phyloP scores from a whole-genome alignment of 257 asterid genomes.

The Gynochthodes officinalis region DNA sequence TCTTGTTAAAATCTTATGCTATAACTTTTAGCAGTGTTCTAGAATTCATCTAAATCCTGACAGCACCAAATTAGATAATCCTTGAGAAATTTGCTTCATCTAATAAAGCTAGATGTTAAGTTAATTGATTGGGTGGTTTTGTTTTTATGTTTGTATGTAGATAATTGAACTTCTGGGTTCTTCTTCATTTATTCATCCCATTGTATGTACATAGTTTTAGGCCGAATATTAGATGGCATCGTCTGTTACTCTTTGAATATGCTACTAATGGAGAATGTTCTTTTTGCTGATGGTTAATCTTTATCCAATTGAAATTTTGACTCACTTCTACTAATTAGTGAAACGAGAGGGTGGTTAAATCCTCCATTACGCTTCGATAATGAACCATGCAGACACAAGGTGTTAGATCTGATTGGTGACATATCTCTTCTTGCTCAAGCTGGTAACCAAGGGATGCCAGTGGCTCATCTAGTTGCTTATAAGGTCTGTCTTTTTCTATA shows the following conservation, averaged over 20 bases:
- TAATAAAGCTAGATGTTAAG: not conserved
- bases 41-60: not conserved
- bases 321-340: conserved; percentile 36
- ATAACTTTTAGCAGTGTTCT: not conserved
- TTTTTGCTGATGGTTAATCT: not conserved
- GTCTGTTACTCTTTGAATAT: not conserved
- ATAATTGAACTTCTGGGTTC: not conserved
- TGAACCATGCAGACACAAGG: conserved; percentile 97
- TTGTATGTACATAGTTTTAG: not conserved
- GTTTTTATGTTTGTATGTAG: not conserved
- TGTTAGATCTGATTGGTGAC: conserved; percentile 93
- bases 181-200: not conserved
- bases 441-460: conserved; percentile 85
- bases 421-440: conserved; percentile 77
- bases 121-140: conserved; percentile 1
- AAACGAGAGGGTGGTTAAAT: conserved; percentile 76
- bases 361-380: conserved; percentile 74
- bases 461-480: conserved; percentile 76
- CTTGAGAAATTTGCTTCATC: not conserved
- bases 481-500: conserved; percentile 44
- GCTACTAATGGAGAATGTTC: not conserved
- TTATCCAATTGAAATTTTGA: not conserved
- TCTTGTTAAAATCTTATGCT: not conserved
- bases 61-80: not conserved
- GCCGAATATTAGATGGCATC: not conserved